These are phyloP conservation scores for Boletellus sp. DNA, from an alignment of 768 basidiomycete species.

Conservation along the genomic window DNA sequence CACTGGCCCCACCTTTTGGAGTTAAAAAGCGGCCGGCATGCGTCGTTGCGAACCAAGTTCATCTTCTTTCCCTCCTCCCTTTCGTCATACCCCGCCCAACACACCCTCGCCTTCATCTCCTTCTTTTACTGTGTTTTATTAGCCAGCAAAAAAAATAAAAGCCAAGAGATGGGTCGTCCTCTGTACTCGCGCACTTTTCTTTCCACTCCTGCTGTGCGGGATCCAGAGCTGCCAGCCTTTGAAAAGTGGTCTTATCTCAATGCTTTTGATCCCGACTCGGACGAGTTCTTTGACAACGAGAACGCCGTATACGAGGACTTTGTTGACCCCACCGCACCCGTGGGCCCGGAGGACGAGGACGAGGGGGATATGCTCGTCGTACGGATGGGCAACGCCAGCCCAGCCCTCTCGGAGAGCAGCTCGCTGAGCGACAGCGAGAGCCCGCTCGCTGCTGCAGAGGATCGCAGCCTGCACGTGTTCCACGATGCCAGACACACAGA, in stretches of 20 bases:
- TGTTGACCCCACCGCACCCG: conserved; percentile 38
- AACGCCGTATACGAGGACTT: conserved; percentile 64
- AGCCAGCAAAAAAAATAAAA: conserved; percentile 4
- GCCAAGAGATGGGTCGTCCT: conserved; percentile 51
- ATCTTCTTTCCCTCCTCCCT: background rate
- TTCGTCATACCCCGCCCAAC: conserved; percentile 10
- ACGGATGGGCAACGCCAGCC: conserved; percentile 32
- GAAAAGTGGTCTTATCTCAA: conserved; percentile 64
- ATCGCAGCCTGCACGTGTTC: conserved; percentile 40
- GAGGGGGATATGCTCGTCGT: conserved; percentile 32
- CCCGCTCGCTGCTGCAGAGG: conserved; percentile 47
- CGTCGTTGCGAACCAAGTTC: background rate
- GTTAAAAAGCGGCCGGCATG: conserved; percentile 12
- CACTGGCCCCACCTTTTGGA: conserved; percentile 5
- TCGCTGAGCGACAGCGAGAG: conserved; percentile 46
- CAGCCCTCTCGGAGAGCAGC: conserved; percentile 39
- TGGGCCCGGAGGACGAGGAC: conserved; percentile 20
- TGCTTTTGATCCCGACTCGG: conserved; percentile 77
- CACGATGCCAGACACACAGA: conserved; percentile 23
- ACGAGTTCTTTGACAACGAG: conserved; percentile 64
- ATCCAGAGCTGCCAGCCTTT: conserved; percentile 41
- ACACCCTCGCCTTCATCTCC: background rate
- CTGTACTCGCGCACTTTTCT: conserved; percentile 49
- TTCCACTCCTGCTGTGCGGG: conserved; percentile 39
- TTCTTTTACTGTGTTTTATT: conserved; percentile 25